Evolutionary conservation across 148 eudicot genomes (phyloP).

Genomic region (Diospyros kaki): DNA sequence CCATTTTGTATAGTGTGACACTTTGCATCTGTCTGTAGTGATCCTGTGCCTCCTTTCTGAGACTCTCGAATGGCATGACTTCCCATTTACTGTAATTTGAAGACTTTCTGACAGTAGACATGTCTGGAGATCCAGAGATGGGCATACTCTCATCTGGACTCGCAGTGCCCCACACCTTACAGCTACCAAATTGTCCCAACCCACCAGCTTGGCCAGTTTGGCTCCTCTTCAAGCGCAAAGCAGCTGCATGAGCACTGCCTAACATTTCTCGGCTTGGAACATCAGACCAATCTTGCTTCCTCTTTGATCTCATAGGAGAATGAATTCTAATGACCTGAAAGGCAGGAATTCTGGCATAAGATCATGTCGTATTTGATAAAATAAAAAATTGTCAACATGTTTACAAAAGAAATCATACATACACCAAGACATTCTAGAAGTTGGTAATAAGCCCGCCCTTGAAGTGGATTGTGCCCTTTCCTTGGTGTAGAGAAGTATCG

Average conservation of each 20-base stretch:
- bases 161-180: conserved; percentile 87
- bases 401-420: conserved; percentile 13
- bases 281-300: conserved; percentile 86
- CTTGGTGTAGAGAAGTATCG: conserved; percentile 94
- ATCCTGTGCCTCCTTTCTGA: conserved; percentile 75
- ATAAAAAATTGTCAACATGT: background rate
- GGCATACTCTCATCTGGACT: conserved; percentile 56
- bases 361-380: background rate
- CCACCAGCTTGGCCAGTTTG: conserved; percentile 42
- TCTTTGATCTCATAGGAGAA: conserved; percentile 92
- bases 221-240: conserved; percentile 57
- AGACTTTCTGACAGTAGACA: conserved; percentile 56
- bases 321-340: conserved; percentile 88
- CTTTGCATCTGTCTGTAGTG: conserved; percentile 82
- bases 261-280: conserved; percentile 78
- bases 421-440: conserved; percentile 99
- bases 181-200: conserved; percentile 83
- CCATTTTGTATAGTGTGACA: conserved; percentile 81
- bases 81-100: conserved; percentile 94
- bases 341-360: background rate
- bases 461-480: conserved; percentile 98
- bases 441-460: conserved; percentile 99
- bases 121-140: conserved; percentile 73
- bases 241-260: conserved; percentile 74
- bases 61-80: conserved; percentile 59